Evolutionary conservation across 169 alveolate genomes (phyloP), one percentile per base, ranked within the genome.

Genomic region (Miamiensis avidus): DNA sequence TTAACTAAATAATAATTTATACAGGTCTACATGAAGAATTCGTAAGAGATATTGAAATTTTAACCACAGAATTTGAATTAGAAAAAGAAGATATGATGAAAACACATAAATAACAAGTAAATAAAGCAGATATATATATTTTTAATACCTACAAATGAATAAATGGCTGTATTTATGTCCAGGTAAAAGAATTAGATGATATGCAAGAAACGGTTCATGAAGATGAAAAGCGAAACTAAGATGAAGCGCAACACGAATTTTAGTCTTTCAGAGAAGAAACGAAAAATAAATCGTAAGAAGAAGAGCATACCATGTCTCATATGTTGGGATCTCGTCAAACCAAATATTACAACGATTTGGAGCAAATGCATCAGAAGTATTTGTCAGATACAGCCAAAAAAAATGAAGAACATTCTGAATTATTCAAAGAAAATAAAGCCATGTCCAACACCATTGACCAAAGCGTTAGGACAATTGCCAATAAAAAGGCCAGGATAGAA

Each of bases 21-120:
- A 49, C 4, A 49, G 69, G 97, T 29, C 88, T 95, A 49, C 93
- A 93, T 49, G 96, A 94, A 87, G 98, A 95, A 83, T 96, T 95
- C 79, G 94, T 93, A 81, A 86, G 97, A 34, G 97, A 96, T 86
- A 83, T 93, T 29, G 78, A 78, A 28, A 94, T 93, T 32, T 88
- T 96, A 29, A 94, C 93, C 82, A 90, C 89, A 33, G 98, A 96
- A 84, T 96, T 93, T 75, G 94, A 92, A 72, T 81, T 81, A 74
- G 98, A 96, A 78, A 84, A 91, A 49, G 81, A 83, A 31, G 96
- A 94, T 33, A 94, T 94, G 74, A 85, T 82, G 15, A 90, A 76
- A 78, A 90, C 89, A 49, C 97, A 94, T 76, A 89, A 88, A 69
- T 33, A 72, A 74, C 30, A 79, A n/a, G 82, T 77, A 77, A 77